Evolutionary conservation across 495 filamentous ascomycete species (phyloP).

Genomic region (Aspergillus cavernicola): DNA sequence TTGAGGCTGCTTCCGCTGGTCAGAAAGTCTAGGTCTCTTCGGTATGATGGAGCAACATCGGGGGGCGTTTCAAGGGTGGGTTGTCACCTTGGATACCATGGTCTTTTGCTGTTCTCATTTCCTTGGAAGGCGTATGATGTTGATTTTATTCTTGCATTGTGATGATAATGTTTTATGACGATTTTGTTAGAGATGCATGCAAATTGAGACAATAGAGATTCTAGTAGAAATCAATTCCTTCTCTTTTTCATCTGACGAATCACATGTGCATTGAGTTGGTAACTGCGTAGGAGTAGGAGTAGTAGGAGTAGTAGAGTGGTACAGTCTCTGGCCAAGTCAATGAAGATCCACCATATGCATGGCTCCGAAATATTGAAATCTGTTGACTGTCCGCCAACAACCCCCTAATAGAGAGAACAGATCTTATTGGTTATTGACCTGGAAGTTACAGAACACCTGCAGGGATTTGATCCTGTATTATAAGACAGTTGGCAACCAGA

Average conservation of each 20-base stretch:
- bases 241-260: background rate
- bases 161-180: slow-evolving; percentile 21
- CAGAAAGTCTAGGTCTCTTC: slow-evolving; percentile 25
- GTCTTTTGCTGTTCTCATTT: slow-evolving; percentile 8
- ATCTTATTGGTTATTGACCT: too few species aligned
- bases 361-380: too few species aligned
- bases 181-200: slow-evolving; percentile 17
- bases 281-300: too few species aligned
- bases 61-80: slow-evolving; percentile 11
- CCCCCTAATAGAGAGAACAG: too few species aligned
- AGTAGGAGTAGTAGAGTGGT: background rate
- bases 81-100: slow-evolving; percentile 15
- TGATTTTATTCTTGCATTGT: slow-evolving; percentile 11
- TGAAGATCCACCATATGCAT: too few species aligned
- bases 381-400: too few species aligned
- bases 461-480: too few species aligned
- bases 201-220: slow-evolving; percentile 19
- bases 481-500: too few species aligned
- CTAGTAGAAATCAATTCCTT: slow-evolving; percentile 16
- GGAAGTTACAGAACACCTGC: too few species aligned
- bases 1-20: slow-evolving; percentile 40
- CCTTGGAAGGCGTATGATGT: slow-evolving; percentile 7
- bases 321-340: too few species aligned
- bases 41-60: background rate
- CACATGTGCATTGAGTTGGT: too few species aligned